Conservation (phyloP, 2,329 filamentous ascomycete genomes). For the Pezicula neosporulosa region DNA sequence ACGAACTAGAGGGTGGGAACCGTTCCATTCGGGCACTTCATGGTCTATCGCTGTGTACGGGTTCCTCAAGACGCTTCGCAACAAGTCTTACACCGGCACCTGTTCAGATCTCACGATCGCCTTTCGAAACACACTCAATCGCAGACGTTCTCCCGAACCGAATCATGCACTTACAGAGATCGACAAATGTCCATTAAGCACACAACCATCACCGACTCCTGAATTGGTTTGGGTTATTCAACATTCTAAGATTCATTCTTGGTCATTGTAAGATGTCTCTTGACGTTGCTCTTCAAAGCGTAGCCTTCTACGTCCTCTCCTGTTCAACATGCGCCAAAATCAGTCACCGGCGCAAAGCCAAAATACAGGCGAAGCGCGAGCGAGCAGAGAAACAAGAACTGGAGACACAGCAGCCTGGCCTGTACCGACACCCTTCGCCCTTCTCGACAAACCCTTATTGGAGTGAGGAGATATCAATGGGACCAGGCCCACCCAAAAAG, state of each 20-base stretch:
- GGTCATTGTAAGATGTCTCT: slow-evolving; percentile 41
- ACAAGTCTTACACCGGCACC: background rate
- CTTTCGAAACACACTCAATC: slow-evolving; percentile 13
- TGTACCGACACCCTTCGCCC: slow-evolving; percentile 76
- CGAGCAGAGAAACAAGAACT: slow-evolving; percentile 61
- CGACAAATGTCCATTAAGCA: slow-evolving; percentile 3
- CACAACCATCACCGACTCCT: slow-evolving; percentile 1
- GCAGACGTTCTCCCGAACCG: slow-evolving; percentile 2
- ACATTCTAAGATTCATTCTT: background rate
- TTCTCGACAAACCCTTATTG: slow-evolving; percentile 88
- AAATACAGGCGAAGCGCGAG: slow-evolving; percentile 66
- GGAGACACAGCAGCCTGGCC: slow-evolving; percentile 65
- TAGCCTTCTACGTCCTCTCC: slow-evolving; percentile 73
- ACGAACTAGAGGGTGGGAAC: too few species aligned
- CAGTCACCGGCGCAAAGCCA: slow-evolving; percentile 65
- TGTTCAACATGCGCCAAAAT: slow-evolving; percentile 77
- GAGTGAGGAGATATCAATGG: slow-evolving; percentile 80
- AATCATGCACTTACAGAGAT: slow-evolving; percentile 19
- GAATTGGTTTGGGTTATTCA: background rate
- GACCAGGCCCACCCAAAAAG: slow-evolving; percentile 68
- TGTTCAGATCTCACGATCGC: slow-evolving; percentile 8
- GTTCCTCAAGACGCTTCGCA: background rate
- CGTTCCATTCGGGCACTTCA: background rate
- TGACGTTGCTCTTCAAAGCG: slow-evolving; percentile 65
- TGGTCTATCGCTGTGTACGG: background rate